Base-by-base conservation (phyloP, 129 eudicot genomes). In the Saussurea involucrata region DNA sequence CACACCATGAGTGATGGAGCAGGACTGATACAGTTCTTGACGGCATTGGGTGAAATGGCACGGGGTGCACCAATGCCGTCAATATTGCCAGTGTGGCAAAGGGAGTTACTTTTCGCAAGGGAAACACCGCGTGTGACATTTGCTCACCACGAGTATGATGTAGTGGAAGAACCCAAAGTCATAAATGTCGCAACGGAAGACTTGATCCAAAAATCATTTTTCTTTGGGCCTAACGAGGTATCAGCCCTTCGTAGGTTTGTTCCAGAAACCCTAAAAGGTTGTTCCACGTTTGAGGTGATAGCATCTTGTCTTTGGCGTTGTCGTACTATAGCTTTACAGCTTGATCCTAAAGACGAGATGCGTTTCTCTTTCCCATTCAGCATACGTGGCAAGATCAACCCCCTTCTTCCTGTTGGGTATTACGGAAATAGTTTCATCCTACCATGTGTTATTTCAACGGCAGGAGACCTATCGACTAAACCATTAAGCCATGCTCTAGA, bases 291-390 rank as follows among this genome's bases (percentile, higher is more conserved):
- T n/a, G 86, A 87, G 7, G 5, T 84, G 49, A 8, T 84, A 11
- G 36, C 82, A 1, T 86, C 91, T 2, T 78, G 77, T 53, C 37
- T 82, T 0, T 87, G 92, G 92, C 69, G 76, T 25, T 83, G 78
- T 4, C 86, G 87, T 9, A 85, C 89, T 3, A 77, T 65, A 1
- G 83, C 89, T 1, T 57, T 88, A 3, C 66, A 76, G 6, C 57
- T 27, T 1, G 71, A 73, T 22, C 79, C 82, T 1, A 36, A 82
- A 12, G 83, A 82, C 25, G 27, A 29, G 12, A 84, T 74, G 46
- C 68, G 46, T 12, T 24, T 85, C 6, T 10, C 64, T 15, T 79
- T 29, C 32, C 3, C 68, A 1, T 37, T 80, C 68, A 82, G 74
- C 17, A 40, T 42, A 0, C 84, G 89, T 9, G 53, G 24, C 22